Conservation (phyloP, 1,284 basidiomycete genomes). For the Quambalaria eucalypti region DNA sequence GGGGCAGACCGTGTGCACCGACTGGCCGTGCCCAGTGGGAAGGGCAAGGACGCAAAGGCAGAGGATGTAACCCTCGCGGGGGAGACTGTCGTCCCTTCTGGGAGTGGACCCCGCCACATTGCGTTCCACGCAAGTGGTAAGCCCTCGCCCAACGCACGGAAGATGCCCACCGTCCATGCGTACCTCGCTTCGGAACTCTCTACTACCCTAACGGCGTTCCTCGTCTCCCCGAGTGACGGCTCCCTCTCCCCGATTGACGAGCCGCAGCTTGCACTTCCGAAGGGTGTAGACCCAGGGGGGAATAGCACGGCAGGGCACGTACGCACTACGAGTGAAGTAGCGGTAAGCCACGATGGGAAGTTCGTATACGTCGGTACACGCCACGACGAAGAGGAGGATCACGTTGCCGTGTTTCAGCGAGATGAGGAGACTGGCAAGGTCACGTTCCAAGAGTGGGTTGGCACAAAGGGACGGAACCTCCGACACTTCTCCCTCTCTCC, state of each 20-base stretch:
- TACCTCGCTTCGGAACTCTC: conserved; percentile 30
- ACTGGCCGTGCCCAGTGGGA: not conserved
- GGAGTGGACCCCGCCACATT: conserved; percentile 5
- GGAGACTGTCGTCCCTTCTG: not conserved
- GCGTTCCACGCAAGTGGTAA: not conserved
- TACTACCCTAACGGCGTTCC: conserved; percentile 20
- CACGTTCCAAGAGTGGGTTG: conserved; percentile 15
- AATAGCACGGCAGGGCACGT: conserved; percentile 6
- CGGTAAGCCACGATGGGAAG: conserved; percentile 16
- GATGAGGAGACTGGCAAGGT: conserved; percentile 12
- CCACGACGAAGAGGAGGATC: conserved; percentile 22
- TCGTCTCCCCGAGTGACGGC: conserved; percentile 8
- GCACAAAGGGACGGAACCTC: conserved; percentile 20
- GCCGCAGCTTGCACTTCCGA: conserved; percentile 17
- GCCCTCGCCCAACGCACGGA: not conserved
- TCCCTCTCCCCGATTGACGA: conserved; percentile 8
- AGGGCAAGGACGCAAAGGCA: not conserved
- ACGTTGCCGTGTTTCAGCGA: conserved; percentile 24
- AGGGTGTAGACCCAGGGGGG: conserved; percentile 18
- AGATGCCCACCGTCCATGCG: conserved; percentile 1
- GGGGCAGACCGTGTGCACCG: conserved; percentile 30
- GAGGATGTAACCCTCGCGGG: not conserved
- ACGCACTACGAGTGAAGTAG: conserved; percentile 30
- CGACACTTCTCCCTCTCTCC: conserved; percentile 11
- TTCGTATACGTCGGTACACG: conserved; percentile 25